phyloP scores from a whole-genome alignment of 1,284 basidiomycete species.

The Apiotrichum domesticum region DNA sequence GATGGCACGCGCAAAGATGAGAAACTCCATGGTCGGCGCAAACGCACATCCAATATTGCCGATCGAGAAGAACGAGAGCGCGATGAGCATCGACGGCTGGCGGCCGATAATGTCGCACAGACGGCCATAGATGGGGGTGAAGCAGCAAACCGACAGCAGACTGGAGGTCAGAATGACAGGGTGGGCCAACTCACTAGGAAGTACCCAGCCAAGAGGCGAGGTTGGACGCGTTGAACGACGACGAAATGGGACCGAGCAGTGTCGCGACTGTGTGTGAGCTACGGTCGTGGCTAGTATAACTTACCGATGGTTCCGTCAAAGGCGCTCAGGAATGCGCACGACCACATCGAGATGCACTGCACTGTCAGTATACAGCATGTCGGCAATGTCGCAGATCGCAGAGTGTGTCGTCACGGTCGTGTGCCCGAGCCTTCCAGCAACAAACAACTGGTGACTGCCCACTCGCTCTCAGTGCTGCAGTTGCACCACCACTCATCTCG shows the following conservation, averaged over 20 bases:
- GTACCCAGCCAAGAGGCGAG: conserved; percentile 68
- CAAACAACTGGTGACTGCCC: too few relatives aligned
- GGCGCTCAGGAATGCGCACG: conserved; percentile 59
- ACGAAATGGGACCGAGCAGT: conserved; percentile 52
- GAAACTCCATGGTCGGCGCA: conserved; percentile 70
- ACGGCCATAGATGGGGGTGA: conserved; percentile 80
- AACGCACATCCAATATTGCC: conserved; percentile 76
- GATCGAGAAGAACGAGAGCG: conserved; percentile 67
- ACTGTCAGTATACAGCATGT: too few relatives aligned
- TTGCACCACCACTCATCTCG: too few relatives aligned
- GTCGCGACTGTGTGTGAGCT: conserved; percentile 45
- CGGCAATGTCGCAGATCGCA: too few relatives aligned
- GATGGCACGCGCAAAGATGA: conserved; percentile 69
- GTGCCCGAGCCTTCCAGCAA: too few relatives aligned
- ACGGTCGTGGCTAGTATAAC: background rate
- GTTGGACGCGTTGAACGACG: conserved; percentile 41
- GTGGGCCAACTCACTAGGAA: conserved; percentile 15
- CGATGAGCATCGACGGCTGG: conserved; percentile 64
- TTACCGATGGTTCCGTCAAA: conserved; percentile 59
- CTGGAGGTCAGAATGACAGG: background rate
- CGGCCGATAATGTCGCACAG: conserved; percentile 80
- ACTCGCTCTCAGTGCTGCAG: too few relatives aligned
- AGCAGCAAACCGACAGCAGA: conserved; percentile 75
- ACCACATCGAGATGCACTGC: conserved; percentile 30
- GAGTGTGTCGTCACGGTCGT: too few relatives aligned